phyloP scores from a whole-genome alignment of 768 basidiomycete genomes.

The Auricularia heimuer region DNA sequence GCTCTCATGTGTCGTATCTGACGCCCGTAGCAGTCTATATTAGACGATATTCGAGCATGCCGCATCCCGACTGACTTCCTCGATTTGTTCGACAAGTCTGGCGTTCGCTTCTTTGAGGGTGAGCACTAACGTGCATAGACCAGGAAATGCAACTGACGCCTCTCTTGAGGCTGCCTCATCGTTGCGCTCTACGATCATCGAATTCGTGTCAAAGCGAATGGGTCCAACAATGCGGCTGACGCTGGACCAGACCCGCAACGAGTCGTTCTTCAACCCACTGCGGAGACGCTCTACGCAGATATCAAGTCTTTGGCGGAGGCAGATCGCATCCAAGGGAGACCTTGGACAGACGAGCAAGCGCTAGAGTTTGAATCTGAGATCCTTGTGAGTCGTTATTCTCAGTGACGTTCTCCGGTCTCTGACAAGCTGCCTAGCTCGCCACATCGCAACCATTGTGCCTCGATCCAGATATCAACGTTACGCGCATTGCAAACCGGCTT shows the following conservation, averaged over 20 bases:
- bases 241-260: constrained; percentile 45
- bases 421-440: constrained; percentile 40
- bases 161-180: constrained; percentile 61
- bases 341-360: constrained; percentile 62
- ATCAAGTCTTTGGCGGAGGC: constrained; percentile 58
- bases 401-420: neutral
- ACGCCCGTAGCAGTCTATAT: constrained; percentile 42
- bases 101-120: constrained; percentile 81
- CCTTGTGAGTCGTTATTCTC: constrained; percentile 38
- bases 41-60: constrained; percentile 76
- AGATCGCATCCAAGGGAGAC: constrained; percentile 30
- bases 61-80: constrained; percentile 82
- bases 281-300: constrained; percentile 73
- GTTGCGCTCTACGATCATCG: constrained; percentile 77
- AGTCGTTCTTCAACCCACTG: constrained; percentile 66
- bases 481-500: constrained; percentile 66
- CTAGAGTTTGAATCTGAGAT: constrained; percentile 66
- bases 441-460: constrained; percentile 70
- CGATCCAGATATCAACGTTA: constrained; percentile 67
- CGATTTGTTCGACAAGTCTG: constrained; percentile 63
- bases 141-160: neutral
- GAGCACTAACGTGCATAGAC: constrained; percentile 12
- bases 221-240: constrained; percentile 36
- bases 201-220: constrained; percentile 43
- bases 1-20: constrained; percentile 1